A percentile compares a stretch with the other conserved stretches of the same genome.
phyloP scores from a whole-genome alignment of 768 basidiomycete species.

The Naganishia vishniacii region DNA sequence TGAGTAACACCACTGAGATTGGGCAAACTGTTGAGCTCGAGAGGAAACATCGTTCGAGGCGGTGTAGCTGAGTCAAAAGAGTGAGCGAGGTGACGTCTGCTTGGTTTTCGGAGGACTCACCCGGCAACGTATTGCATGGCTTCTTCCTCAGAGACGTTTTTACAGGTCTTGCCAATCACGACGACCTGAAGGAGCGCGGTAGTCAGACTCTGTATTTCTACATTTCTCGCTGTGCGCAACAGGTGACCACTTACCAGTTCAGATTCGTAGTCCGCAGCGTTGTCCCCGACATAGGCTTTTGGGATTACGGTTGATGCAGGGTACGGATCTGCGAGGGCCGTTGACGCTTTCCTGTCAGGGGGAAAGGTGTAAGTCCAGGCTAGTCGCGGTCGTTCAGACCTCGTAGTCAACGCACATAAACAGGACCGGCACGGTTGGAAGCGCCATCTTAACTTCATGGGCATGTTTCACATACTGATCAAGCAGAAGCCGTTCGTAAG shows the following conservation, averaged over 20 bases:
- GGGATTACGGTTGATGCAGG: constrained; percentile 39
- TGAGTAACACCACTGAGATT: constrained; percentile 81
- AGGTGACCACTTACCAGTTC: constrained; percentile 33
- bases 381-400: neutral
- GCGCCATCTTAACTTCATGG: constrained; percentile 39
- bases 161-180: constrained; percentile 74
- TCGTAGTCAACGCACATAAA: constrained; percentile 35
- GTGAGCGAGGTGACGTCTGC: constrained; percentile 35
- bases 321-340: constrained; percentile 41
- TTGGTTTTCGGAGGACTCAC: neutral
- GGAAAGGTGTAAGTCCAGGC: neutral
- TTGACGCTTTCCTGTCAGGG: constrained; percentile 41
- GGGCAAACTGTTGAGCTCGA: constrained; percentile 71
- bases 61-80: constrained; percentile 40
- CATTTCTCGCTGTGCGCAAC: neutral
- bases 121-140: constrained; percentile 70
- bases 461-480: constrained; percentile 45
- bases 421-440: constrained; percentile 43
- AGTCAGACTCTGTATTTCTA: no score
- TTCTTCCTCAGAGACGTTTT: constrained; percentile 70
- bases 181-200: constrained; percentile 46
- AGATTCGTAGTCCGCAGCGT: constrained; percentile 46
- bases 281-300: constrained; percentile 30
- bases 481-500: neutral
- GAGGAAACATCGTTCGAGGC: constrained; percentile 60